Percentiles rank a stretch among this genome's conserved stretches.
Evolutionary conservation across 2,329 filamentous ascomycete species (phyloP).

Genomic region (Phialocephala sp.): DNA sequence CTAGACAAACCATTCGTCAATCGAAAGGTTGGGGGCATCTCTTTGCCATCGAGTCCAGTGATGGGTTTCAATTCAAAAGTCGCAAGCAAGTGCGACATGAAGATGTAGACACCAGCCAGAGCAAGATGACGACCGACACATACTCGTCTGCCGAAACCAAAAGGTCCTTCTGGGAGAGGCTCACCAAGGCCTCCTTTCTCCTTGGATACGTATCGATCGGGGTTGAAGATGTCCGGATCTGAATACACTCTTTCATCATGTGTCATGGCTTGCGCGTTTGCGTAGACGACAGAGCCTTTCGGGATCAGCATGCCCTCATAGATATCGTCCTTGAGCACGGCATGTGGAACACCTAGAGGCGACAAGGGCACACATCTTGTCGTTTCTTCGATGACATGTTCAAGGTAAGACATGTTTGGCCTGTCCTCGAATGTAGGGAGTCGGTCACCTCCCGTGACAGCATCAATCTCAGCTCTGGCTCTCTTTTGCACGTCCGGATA

Average conservation of each 20-base stretch:
- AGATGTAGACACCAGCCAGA: constrained; percentile 50
- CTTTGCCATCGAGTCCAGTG: constrained; percentile 44
- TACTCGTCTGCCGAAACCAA: constrained; percentile 55
- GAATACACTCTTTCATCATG: constrained; percentile 52
- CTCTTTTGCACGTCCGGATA: constrained; percentile 52
- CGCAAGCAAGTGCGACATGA: constrained; percentile 48
- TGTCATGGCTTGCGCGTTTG: constrained; percentile 61
- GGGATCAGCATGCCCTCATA: constrained; percentile 64
- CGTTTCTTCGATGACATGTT: constrained; percentile 54
- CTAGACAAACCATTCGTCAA: constrained; percentile 33
- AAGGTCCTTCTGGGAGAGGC: constrained; percentile 53
- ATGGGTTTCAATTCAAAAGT: constrained; percentile 45
- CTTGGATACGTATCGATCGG: constrained; percentile 51
- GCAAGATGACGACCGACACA: constrained; percentile 59
- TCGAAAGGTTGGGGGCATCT: constrained; percentile 40
- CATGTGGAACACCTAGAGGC: constrained; percentile 60
- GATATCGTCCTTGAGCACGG: constrained; percentile 57
- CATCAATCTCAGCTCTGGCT: constrained; percentile 53
- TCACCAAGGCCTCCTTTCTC: constrained; percentile 50
- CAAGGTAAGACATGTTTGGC: constrained; percentile 53
- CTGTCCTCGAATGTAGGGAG: constrained; percentile 55
- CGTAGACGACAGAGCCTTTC: constrained; percentile 55
- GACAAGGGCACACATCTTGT: constrained; percentile 49
- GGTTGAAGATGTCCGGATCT: constrained; percentile 52
- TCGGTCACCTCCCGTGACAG: constrained; percentile 51